Base-by-base conservation (phyloP, 257 asterid species). In the Gentiana macrophylla region DNA sequence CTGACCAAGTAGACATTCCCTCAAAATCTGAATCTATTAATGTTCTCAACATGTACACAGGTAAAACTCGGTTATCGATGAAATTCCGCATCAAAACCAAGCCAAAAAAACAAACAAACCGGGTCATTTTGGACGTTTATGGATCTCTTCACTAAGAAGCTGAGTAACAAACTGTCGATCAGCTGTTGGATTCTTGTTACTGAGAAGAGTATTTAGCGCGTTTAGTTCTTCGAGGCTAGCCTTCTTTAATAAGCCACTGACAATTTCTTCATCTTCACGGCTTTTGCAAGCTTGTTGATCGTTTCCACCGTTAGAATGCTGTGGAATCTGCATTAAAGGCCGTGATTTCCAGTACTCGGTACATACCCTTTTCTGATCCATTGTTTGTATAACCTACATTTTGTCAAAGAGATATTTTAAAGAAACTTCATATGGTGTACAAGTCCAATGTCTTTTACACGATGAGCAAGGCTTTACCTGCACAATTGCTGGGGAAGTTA, bases 321-420 rank as follows among this genome's bases (percentile, higher is more conserved):
- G 80, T 32, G 95, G 83, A 48, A 78, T 78, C 71, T 79, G 97
- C 94, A 83, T 77, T 35, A 88, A 65, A 8, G 97, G 95, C 69
- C 95, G 74, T 10, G 98, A 79, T 69, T 73, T 77, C 98, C 98
- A 91, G 78, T 87, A 85, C 44, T 81, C 84, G 6, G 70, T 57
- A 62, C 90, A 83, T 5, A 81, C 70, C 11, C 81, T 75, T 54
- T 63, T 72, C 69, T 55, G 76, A 74, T 91, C 98, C 94, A 87
- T 71, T 50, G 80, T 85, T 72, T 91, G 94, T 64, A 91, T 88
- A 67, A 56, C 94, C 98, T 91, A 77, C 59, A 35, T n/a, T 33
- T 12, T 53, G 46, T 10, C 1, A 41, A 10, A 41, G 24, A 24
- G 24, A 24, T 24, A 24, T 24, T 24, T 24, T 24, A 24, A 24